A percentile compares a stretch with the other conserved stretches of the same genome.
Evolutionary conservation across 2,329 filamentous ascomycete genomes (phyloP).

Genomic region (Paecilomyces formosus): DNA sequence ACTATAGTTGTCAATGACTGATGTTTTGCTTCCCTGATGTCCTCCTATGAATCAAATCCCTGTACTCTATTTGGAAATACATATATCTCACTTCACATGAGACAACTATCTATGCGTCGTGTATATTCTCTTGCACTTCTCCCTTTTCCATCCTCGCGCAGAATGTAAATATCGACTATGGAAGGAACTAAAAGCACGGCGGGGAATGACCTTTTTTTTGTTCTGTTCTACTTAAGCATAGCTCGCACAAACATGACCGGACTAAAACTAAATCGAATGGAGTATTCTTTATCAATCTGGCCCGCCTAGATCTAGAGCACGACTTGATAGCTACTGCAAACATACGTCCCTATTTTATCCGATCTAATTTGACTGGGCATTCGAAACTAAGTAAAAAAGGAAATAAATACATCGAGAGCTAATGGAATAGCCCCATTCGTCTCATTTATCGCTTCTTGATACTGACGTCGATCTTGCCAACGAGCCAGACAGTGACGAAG

Average conservation of each 20-base stretch:
- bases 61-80: neutral
- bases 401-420: neutral
- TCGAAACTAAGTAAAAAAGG: neutral
- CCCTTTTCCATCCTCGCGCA: neutral
- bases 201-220: neutral
- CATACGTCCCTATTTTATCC: too few relatives aligned
- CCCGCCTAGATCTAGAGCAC: too few relatives aligned
- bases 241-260: too few relatives aligned
- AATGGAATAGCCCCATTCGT: neutral
- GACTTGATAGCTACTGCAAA: too few relatives aligned
- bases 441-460: conserved; percentile 55
- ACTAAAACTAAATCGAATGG: too few relatives aligned
- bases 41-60: neutral
- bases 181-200: neutral
- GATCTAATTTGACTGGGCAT: neutral
- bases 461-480: conserved; percentile 74
- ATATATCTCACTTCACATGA: neutral
- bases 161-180: neutral
- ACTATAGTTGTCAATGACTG: neutral
- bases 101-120: neutral
- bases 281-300: too few relatives aligned
- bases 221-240: neutral
- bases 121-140: neutral
- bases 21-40: neutral
- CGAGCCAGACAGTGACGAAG: conserved; percentile 65